These are phyloP conservation scores for Nitzschia palea DNA, from an alignment of 108 stramenopile species.

Conservation along the genomic window DNA sequence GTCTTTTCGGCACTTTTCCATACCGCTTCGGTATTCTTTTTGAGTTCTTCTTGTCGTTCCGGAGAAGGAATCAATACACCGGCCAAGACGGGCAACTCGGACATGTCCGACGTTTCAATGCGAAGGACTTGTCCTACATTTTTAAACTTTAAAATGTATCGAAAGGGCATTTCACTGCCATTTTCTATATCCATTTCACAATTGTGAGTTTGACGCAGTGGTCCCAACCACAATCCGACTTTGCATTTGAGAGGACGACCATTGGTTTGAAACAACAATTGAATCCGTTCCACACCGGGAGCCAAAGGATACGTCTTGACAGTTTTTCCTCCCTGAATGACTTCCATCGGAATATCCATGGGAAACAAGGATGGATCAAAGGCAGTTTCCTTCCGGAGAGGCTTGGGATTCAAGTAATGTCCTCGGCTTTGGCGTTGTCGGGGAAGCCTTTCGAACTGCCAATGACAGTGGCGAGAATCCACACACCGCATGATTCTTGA, in stretches of 20 bases:
- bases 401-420: too few relatives aligned
- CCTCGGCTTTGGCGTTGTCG: too few relatives aligned
- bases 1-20: constrained; percentile 52
- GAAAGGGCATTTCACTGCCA: constrained; percentile 54
- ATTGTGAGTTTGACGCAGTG: constrained; percentile 60
- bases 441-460: too few relatives aligned
- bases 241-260: constrained; percentile 70
- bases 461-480: too few relatives aligned
- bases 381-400: too few relatives aligned
- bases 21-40: constrained; percentile 49
- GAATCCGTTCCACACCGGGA: constrained; percentile 49
- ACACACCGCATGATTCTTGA: too few relatives aligned
- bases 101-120: constrained; percentile 51
- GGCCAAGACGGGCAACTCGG: constrained; percentile 60
- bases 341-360: constrained; percentile 53
- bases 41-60: constrained; percentile 53
- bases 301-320: constrained; percentile 71
- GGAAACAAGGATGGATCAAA: constrained; percentile 37
- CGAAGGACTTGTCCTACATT: constrained; percentile 50
- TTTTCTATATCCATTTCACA: constrained; percentile 62
- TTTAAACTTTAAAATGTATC: constrained; percentile 75
- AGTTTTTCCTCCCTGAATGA: constrained; percentile 67
- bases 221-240: constrained; percentile 73
- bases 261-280: constrained; percentile 52
- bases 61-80: constrained; percentile 56